Conservation (phyloP, 306 rosid genomes). For the Quercus suber region DNA sequence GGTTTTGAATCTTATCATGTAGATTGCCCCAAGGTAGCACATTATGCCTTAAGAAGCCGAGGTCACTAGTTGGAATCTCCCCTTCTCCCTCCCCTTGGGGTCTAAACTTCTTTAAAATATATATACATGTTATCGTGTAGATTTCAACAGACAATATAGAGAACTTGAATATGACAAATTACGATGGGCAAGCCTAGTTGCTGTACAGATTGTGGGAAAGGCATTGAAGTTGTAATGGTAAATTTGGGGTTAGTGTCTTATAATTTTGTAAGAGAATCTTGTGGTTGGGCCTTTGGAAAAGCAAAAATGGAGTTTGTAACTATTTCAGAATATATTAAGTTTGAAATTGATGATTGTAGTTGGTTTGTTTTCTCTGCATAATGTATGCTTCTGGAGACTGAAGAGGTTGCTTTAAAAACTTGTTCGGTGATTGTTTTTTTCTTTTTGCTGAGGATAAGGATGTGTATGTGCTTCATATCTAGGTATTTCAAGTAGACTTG, state of each 20-base stretch:
- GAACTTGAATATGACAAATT: not conserved
- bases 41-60: no score
- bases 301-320: not conserved
- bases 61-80: no score
- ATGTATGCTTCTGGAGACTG: not conserved
- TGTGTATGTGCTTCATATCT: not conserved
- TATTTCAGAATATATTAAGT: not conserved
- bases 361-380: not conserved
- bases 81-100: no score
- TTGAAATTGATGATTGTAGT: not conserved
- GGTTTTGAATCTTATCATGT: not conserved
- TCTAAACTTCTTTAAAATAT: no score
- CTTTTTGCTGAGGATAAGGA: not conserved
- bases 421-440: not conserved
- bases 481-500: not conserved
- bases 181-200: not conserved
- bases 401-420: not conserved
- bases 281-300: not conserved
- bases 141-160: not conserved
- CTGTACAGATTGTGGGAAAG: not conserved
- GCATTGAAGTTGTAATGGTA: not conserved
- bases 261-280: not conserved
- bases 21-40: no score
- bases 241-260: not conserved
- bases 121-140: not conserved